These are phyloP conservation scores for Fusarium sp. DNA, from an alignment of 2,329 filamentous ascomycete genomes.

Conservation along the genomic window DNA sequence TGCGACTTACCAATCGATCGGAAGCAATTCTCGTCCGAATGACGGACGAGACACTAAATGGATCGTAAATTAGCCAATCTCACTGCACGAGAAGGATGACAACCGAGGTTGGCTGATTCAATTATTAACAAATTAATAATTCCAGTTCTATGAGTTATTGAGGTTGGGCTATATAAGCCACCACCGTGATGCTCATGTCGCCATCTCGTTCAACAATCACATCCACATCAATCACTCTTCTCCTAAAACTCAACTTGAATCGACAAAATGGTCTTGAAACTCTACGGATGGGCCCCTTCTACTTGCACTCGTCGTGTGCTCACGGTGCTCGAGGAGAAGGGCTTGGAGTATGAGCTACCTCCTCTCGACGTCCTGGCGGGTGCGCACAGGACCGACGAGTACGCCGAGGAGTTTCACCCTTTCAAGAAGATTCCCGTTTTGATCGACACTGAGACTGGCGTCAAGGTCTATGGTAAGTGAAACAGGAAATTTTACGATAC, in stretches of 20 bases:
- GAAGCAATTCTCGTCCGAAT: background rate
- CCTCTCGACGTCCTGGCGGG: background rate
- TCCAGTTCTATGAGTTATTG: background rate
- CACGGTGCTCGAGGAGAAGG: slow-evolving; percentile 6
- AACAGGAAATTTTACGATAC: no score
- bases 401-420: slow-evolving; percentile 1
- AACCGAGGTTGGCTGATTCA: background rate
- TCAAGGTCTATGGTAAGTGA: background rate
- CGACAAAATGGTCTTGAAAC: background rate
- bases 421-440: slow-evolving; percentile 6
- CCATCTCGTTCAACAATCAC: background rate
- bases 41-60: background rate
- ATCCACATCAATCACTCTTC: background rate
- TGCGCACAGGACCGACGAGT: background rate
- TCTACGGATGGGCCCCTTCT: background rate
- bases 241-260: background rate
- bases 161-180: background rate
- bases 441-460: background rate
- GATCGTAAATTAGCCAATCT: background rate
- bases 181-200: background rate
- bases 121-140: background rate
- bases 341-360: background rate
- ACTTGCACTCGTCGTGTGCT: slow-evolving; percentile 3
- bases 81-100: background rate
- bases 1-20: background rate